Conservation (phyloP, 1,139 yeast species). For the Taphrina confusa region DNA sequence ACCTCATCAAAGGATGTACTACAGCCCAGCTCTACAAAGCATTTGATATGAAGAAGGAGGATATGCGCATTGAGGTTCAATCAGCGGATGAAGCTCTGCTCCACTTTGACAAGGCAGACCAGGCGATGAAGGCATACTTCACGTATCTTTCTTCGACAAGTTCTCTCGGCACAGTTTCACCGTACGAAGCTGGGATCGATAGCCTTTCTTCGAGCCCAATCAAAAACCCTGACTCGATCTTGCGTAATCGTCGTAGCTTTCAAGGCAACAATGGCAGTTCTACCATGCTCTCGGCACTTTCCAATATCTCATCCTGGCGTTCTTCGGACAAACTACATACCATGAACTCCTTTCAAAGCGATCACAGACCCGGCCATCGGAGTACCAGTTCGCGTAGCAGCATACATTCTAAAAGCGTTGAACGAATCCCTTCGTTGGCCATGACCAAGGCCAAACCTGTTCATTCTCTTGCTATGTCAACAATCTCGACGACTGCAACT, state of each 20-base stretch:
- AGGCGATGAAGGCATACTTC: constrained; percentile 34
- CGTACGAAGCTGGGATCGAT: constrained; percentile 14
- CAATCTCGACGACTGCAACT: neutral
- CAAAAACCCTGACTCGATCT: neutral
- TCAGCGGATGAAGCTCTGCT: constrained; percentile 25
- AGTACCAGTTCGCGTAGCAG: constrained; percentile 23
- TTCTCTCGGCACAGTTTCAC: constrained; percentile 34
- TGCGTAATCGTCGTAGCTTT: constrained; percentile 10
- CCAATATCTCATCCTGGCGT: constrained; percentile 29
- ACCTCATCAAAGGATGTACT: constrained; percentile 20
- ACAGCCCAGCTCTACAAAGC: constrained; percentile 28
- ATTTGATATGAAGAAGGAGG: constrained; percentile 14
- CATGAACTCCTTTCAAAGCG: neutral
- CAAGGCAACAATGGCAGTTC: constrained; percentile 15
- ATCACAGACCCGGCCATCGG: constrained; percentile 15
- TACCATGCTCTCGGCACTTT: constrained; percentile 19
- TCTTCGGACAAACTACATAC: constrained; percentile 19
- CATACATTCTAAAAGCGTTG: constrained; percentile 21
- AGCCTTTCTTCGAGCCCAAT: constrained; percentile 1
- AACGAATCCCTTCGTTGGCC: constrained; percentile 4
- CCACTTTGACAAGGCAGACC: constrained; percentile 21
- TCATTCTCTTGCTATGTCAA: constrained; percentile 2
- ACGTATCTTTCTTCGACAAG: constrained; percentile 32
- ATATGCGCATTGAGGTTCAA: constrained; percentile 29
- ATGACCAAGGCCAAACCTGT: neutral